Evolutionary conservation across 441 rosid species (phyloP).

Genomic region (Gossypium schwendimanii): DNA sequence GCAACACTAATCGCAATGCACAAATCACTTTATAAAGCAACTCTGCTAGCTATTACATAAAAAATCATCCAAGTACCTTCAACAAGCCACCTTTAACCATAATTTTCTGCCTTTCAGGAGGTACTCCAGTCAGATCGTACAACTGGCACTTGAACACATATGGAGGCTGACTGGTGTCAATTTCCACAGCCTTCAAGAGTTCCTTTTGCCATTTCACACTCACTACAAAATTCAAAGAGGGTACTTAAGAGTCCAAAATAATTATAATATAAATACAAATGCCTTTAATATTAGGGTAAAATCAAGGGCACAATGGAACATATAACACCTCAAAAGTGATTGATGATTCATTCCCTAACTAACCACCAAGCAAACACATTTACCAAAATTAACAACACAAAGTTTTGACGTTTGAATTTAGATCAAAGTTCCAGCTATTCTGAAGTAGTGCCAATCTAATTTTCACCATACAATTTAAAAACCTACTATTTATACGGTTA

Average conservation of each 20-base stretch:
- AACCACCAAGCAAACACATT: not conserved
- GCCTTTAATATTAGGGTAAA: not conserved
- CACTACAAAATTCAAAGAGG: constrained; percentile 36
- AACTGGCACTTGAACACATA: constrained; percentile 82
- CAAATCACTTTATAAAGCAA: not conserved
- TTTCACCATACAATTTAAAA: not conserved
- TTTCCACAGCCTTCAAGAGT: constrained; percentile 68
- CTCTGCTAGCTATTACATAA: not conserved
- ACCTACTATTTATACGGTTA: not conserved
- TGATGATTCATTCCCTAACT: not conserved
- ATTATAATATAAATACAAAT: not conserved
- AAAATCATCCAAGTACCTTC: constrained; percentile 42
- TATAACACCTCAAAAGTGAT: not conserved
- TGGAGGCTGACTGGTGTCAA: constrained; percentile 29
- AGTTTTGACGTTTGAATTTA: not conserved
- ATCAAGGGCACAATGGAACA: not conserved
- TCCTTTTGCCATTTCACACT: constrained; percentile 97
- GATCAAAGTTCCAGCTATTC: not conserved
- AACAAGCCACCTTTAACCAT: constrained; percentile 95
- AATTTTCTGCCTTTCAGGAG: constrained; percentile 96
- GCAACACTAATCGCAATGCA: not conserved
- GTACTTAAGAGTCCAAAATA: not conserved
- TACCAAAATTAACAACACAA: not conserved
- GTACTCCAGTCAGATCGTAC: constrained; percentile 89
- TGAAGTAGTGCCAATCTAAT: not conserved